A percentile compares a stretch with the other conserved stretches of the same genome.
Conservation (phyloP, 352 stramenopile species). For the Phytophthora pistaciae region DNA sequence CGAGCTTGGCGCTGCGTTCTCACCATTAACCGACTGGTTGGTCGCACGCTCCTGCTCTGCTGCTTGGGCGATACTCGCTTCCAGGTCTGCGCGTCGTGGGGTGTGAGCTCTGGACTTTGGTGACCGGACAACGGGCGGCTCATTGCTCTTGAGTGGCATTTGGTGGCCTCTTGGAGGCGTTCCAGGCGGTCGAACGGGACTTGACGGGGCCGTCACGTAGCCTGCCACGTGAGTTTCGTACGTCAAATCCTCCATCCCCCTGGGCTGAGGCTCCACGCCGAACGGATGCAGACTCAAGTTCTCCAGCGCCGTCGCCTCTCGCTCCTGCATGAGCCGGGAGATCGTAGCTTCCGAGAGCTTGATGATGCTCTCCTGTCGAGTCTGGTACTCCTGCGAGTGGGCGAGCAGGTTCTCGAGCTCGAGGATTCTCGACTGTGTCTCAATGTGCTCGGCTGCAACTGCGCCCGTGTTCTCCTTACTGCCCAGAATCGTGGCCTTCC, state of each 20-base stretch:
- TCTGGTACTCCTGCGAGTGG: conserved; percentile 67
- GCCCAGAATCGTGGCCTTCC: conserved; percentile 66
- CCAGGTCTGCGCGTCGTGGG: conserved; percentile 20
- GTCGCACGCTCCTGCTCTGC: neutral
- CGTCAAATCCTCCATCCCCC: conserved; percentile 13
- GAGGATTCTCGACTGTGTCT: conserved; percentile 56
- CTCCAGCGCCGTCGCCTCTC: conserved; percentile 52
- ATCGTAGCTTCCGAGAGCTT: conserved; percentile 71
- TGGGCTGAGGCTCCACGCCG: conserved; percentile 10
- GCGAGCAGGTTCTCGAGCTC: conserved; percentile 67
- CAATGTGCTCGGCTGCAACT: conserved; percentile 65
- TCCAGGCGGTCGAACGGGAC: conserved; percentile 7
- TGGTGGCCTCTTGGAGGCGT: conserved; percentile 10
- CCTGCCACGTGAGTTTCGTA: conserved; percentile 17
- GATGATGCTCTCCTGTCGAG: conserved; percentile 70
- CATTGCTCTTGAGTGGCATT: conserved; percentile 3
- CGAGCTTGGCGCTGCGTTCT: conserved; percentile 14
- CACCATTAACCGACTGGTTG: neutral
- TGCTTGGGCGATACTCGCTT: conserved; percentile 22
- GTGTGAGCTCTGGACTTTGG: conserved; percentile 17
- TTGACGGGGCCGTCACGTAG: conserved; percentile 15
- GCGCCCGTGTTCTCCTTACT: conserved; percentile 54
- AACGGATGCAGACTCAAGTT: conserved; percentile 53
- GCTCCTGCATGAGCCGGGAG: conserved; percentile 67
- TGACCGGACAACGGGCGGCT: conserved; percentile 11